Evolutionary conservation across 2,329 filamentous ascomycete species (phyloP), one percentile per base, ranked within the genome.

Genomic region (Cercospora sojina): DNA sequence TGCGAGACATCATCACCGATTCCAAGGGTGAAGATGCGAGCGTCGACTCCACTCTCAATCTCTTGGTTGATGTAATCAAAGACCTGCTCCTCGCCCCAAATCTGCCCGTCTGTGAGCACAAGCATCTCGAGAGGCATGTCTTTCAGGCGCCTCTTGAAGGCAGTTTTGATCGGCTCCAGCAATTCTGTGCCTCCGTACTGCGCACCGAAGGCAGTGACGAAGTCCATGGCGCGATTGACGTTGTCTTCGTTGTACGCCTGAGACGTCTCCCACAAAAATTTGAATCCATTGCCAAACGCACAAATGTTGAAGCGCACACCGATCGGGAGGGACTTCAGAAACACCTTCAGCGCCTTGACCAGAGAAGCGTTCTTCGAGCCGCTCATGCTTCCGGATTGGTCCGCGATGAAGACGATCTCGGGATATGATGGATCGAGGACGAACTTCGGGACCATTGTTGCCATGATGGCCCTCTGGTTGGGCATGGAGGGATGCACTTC

Each of bases 391-490:
- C 88, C 89, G 64, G 88, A 91, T 60, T 89, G 84, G 74, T 93
- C 90, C 64, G 88, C 89, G 4, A 93, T 79, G 70, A 93, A 92
- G 18, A 92, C 85, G 23, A 93, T 83, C 74, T 93, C 90, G 0
- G 84, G 84, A 18, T 77, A 78, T 8, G 83, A 80, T 0, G 83
- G 74, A 0, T 86, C 85, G 0, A 91, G 79, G n/a, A 82, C 81
- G 77, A 91, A 91, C 68, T 87, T 88, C 2, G 90, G 90, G 0
- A 92, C 88, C 0, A 92, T 79, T 0, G 89, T 91, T 0, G 85
- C 80, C 89, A 93, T 91, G 65, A 92, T 74, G 0, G 90, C 89
- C 3, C 86, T 83, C 58, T 90, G 87, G 63, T 86, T 81, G 0
- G 84, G 80, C 2, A 90, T 81, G 0, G 79, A 84, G 0, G 88